Base-by-base conservation (phyloP, 2,329 filamentous ascomycete genomes). In the Claviceps spartinae region DNA sequence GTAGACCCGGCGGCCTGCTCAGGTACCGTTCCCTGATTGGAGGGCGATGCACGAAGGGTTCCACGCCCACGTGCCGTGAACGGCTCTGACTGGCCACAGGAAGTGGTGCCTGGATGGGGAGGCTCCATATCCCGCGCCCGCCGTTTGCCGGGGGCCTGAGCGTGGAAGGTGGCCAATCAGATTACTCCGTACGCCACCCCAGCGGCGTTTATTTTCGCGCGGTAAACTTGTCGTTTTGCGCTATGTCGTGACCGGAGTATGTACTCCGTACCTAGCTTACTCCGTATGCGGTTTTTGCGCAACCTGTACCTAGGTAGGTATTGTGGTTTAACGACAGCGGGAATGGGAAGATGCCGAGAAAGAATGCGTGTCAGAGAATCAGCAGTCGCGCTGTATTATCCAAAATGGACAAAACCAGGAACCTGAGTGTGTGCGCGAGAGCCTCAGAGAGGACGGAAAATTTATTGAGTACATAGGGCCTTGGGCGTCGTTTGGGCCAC, bases 11-110 rank as follows among this genome's bases (percentile, higher is more conserved):
- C 30, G 30, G 30, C 30, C 52, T 49, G 51, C 50, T 47, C 54
- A 58, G 56, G 58, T 56, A 57, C 52, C 50, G 26, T 34, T 51
- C n/a, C 8, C 20, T 59, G 58, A 60, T 60, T 60, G 57, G 58
- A 46, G 20, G 20, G 42, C 4, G 18, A 26, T 5, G n/a, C 43
- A 37, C 11, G 8, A 9, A 30, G 26, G 26, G 26, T 30, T 30
- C 9, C 30, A 20, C n/a, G 41, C 22, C 34, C 48, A 2, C 37
- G 42, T 41, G 30, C 47, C 53, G 51, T 50, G 37, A 38, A 43
- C 22, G 24, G 26, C 47, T 51, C 45, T 57, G 53, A 59, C 50
- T 58, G 58, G 57, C 48, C 4, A n/a, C 30, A 34, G 3, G n/a
- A 14, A 14, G 36, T 3, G 50, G 57, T 57, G 55, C 57, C 57